phyloP scores from a whole-genome alignment of 495 filamentous ascomycete genomes.

The Sphaerosporella brunnea region DNA sequence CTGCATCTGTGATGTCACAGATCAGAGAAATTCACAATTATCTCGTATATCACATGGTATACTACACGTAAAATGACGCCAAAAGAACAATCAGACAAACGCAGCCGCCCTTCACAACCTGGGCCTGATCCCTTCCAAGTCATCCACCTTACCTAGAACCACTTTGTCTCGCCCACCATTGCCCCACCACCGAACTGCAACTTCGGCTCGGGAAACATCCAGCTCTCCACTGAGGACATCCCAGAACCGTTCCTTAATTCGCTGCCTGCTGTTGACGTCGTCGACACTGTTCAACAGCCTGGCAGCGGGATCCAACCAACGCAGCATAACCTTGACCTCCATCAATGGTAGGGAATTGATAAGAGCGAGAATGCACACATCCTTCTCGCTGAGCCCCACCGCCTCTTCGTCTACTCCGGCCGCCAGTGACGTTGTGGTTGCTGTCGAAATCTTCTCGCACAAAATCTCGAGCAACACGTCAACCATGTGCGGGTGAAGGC shows the following conservation, averaged over 20 bases:
- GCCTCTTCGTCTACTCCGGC: conserved; percentile 22
- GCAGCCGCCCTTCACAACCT: too few relatives aligned
- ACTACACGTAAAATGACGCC: too few relatives aligned
- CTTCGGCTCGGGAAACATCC: conserved; percentile 67
- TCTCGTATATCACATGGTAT: too few relatives aligned
- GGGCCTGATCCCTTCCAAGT: too few relatives aligned
- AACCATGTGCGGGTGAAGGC: conserved; percentile 52
- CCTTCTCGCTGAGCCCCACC: conserved; percentile 52
- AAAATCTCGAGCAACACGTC: conserved; percentile 70
- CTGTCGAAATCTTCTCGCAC: conserved; percentile 45
- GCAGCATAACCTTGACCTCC: conserved; percentile 47
- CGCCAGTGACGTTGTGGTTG: conserved; percentile 31
- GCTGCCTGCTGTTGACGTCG: conserved; percentile 42
- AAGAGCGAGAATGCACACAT: conserved; percentile 58
- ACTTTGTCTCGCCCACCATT: conserved; percentile 48
- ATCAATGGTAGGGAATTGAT: conserved; percentile 69
- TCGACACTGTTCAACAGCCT: conserved; percentile 45
- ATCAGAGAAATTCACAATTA: too few relatives aligned
- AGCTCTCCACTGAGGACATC: conserved; percentile 74
- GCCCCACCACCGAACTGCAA: conserved; percentile 82
- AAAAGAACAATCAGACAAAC: too few relatives aligned
- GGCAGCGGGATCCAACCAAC: conserved; percentile 58
- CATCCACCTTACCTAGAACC: too few relatives aligned
- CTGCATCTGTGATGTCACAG: too few relatives aligned
- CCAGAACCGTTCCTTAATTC: conserved; percentile 66